Evolutionary conservation across 371 early-diverging fungal species (phyloP), one percentile per base, ranked within the genome.

Genomic region (Umbelopsis sp.): DNA sequence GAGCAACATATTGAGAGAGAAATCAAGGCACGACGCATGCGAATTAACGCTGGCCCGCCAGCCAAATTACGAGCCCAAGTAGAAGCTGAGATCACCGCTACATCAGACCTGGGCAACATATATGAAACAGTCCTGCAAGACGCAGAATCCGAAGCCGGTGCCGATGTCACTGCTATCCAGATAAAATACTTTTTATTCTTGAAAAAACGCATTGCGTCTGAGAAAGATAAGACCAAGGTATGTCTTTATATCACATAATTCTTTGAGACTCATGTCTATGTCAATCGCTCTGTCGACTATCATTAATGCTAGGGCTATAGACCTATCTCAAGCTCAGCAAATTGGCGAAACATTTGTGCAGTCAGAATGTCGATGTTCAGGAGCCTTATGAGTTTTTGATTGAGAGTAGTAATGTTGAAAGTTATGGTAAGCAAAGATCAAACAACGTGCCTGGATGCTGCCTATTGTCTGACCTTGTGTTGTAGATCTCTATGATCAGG

Each of bases 41-140:
- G 95, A 51, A 77, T 96, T 5, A 88, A 87, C 25, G 90, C 92
- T 0, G 90, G 89, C 6, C 87, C 91, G 5, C 70, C 86, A 10
- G 81, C 79, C 22, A 80, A 80, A 51, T 79, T 93, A 29, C 80
- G 82, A 29, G 74, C 67, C 1, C 76, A 86, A 45, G 92, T 92
- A 0, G 80, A 80, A 50, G 79, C 76, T 0, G 92, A 93, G 44
- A 77, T 92, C 7, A 88, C 81, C 65, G 76, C 74, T 11, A 71
- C 81, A 37, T 92, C 93, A 0, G 81, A 89, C 64, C 68, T 91
- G 51, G 77, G 80, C 50, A 44, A 62, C 3, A 81, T 87, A 65
- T 79, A 83, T 25, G 73, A 79, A 52, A 76, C 66, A 8, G 72
- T 84, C 16, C 65, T 86, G 2, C 18, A 51, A n/a, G 71, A 65